Evolutionary conservation across 148 eudicot genomes (phyloP).

Genomic region (Cornus suecica): DNA sequence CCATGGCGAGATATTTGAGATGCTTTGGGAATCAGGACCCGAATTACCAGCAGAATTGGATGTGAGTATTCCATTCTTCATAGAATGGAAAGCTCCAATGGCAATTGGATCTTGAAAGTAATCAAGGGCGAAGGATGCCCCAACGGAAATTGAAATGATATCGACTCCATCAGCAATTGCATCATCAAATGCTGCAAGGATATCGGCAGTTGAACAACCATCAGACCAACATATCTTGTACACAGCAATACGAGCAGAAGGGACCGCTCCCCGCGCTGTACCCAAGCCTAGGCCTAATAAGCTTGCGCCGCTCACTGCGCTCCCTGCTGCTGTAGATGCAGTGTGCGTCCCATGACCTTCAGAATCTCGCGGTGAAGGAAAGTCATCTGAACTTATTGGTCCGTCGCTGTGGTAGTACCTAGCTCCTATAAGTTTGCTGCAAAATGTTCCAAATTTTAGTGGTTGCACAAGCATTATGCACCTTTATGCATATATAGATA

Average conservation of each 20-base stretch:
- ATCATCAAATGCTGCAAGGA: neutral
- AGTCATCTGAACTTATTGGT: neutral
- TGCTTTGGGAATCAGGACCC: slow-evolving; percentile 27
- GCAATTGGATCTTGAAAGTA: slow-evolving; percentile 35
- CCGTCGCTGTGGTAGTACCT: neutral
- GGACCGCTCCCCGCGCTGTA: slow-evolving; percentile 42
- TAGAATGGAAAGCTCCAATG: slow-evolving; percentile 48
- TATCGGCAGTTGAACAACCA: too few relatives aligned
- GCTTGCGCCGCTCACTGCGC: slow-evolving; percentile 28
- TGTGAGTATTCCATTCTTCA: slow-evolving; percentile 38
- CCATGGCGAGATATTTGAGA: slow-evolving; percentile 41
- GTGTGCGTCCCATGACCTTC: slow-evolving; percentile 19
- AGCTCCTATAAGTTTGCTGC: neutral
- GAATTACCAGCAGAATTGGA: slow-evolving; percentile 43
- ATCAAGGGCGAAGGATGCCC: slow-evolving; percentile 5
- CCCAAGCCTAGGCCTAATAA: slow-evolving; percentile 33
- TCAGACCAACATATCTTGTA: too few relatives aligned
- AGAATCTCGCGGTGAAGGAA: slow-evolving; percentile 13
- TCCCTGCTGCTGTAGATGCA: slow-evolving; percentile 42
- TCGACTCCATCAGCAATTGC: slow-evolving; percentile 52
- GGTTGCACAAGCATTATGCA: neutral
- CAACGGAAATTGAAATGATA: slow-evolving; percentile 40
- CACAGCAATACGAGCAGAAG: slow-evolving; percentile 32
- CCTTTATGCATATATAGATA: neutral
- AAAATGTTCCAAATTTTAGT: neutral